Evolutionary conservation across 2,329 filamentous ascomycete genomes (phyloP).

Genomic region (Trichoderma atrobrunneum): DNA sequence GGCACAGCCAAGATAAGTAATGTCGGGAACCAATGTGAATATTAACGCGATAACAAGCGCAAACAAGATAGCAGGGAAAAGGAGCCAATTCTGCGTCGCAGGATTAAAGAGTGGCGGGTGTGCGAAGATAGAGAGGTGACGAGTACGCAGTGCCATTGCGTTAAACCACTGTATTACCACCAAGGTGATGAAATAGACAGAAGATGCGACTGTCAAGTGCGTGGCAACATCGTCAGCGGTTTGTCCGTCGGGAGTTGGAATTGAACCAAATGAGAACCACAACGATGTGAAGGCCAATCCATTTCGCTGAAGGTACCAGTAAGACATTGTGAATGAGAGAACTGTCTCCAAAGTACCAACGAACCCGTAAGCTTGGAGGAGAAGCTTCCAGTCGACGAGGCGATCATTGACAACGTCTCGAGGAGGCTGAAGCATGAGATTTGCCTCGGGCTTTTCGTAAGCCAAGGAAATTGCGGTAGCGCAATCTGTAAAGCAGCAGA

Average conservation of each 20-base stretch:
- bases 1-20: not conserved
- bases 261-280: not conserved
- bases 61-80: not conserved
- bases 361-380: not conserved
- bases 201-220: not conserved
- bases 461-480: not conserved
- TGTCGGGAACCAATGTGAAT: not conserved
- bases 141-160: not conserved
- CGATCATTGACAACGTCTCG: not conserved
- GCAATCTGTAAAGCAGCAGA: not conserved
- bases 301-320: not conserved
- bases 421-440: not conserved
- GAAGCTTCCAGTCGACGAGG: not conserved
- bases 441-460: not conserved
- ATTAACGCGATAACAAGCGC: not conserved
- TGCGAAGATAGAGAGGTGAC: not conserved
- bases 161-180: not conserved
- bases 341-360: not conserved
- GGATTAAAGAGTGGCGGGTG: not conserved
- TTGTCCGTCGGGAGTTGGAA: not conserved
- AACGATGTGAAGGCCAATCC: not conserved
- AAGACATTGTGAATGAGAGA: not conserved
- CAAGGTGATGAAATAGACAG: not conserved
- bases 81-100: not conserved
- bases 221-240: not conserved